Conservation (phyloP, 2,329 filamentous ascomycete species). For the Macrophomina pseudophaseolina region DNA sequence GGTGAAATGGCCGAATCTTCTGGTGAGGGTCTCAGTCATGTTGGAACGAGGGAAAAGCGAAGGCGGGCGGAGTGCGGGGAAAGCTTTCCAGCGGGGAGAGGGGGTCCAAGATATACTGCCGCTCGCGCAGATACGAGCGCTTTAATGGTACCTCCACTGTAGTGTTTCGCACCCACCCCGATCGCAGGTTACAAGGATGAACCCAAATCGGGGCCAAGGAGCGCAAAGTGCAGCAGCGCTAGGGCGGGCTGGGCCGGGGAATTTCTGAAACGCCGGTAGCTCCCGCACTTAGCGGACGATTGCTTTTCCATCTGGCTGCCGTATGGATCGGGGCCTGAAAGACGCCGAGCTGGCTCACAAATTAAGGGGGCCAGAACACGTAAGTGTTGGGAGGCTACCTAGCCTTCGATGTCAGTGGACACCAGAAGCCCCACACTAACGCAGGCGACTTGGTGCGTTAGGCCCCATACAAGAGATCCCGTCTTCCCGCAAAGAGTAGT, state of each 20-base stretch:
- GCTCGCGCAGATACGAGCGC: neutral
- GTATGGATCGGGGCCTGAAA: no score
- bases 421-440: neutral
- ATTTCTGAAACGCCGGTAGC: neutral
- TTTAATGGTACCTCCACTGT: neutral
- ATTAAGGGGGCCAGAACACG: neutral
- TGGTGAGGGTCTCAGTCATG: neutral
- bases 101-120: neutral
- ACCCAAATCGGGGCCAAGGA: neutral
- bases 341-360: neutral
- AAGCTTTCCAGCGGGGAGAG: neutral
- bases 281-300: neutral
- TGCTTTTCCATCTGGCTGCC: neutral
- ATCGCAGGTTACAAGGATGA: neutral
- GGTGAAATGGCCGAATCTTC: neutral
- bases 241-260: neutral
- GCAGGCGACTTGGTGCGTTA: neutral
- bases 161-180: neutral
- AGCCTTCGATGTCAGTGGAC: conserved; percentile 7
- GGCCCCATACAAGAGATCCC: neutral
- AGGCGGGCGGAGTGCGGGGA: neutral
- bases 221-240: neutral
- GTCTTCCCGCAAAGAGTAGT: neutral
- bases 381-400: neutral
- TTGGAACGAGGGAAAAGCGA: neutral